Percentiles rank a stretch among this genome's conserved stretches.
Conservation (phyloP, 306 rosid genomes). For the Citrullus colocynthis region DNA sequence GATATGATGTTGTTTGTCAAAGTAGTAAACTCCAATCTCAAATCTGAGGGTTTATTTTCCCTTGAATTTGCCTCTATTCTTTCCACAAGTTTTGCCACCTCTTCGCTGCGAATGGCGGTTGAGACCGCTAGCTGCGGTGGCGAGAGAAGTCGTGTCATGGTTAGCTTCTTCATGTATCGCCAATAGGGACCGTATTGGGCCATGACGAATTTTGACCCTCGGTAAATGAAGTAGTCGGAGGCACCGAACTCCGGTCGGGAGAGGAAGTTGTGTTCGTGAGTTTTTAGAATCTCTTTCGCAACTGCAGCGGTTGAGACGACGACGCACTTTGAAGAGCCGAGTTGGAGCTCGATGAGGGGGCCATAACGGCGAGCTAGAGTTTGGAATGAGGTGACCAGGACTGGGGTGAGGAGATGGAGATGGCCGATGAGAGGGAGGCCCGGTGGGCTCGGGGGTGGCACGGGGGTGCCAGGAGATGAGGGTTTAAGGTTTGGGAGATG, state of each 20-base stretch:
- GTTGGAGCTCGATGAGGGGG: slow-evolving; percentile 34
- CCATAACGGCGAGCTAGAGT: slow-evolving; percentile 32
- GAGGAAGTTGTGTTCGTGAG: slow-evolving; percentile 35
- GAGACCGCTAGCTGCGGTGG: slow-evolving; percentile 20
- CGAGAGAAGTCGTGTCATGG: slow-evolving; percentile 39
- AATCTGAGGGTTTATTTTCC: slow-evolving; percentile 14
- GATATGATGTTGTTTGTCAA: slow-evolving; percentile 37
- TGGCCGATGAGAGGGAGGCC: slow-evolving; percentile 34
- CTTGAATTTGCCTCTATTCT: slow-evolving; percentile 9
- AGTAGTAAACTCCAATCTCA: slow-evolving; percentile 19
- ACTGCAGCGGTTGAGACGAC: slow-evolving; percentile 37
- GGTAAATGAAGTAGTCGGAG: slow-evolving; percentile 24
- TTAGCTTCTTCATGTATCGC: slow-evolving; percentile 54
- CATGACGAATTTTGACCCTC: slow-evolving; percentile 29
- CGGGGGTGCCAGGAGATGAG: too few relatives aligned
- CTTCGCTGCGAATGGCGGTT: slow-evolving; percentile 21
- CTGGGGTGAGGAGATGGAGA: slow-evolving; percentile 32
- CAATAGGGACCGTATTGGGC: slow-evolving; percentile 47
- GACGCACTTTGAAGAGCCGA: slow-evolving; percentile 40
- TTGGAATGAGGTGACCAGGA: slow-evolving; percentile 44
- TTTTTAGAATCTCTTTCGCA: slow-evolving; percentile 42
- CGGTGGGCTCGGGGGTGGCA: slow-evolving; percentile 20
- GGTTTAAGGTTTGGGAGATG: background rate
- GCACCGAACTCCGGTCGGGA: slow-evolving; percentile 38
- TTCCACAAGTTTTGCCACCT: slow-evolving; percentile 24